Conservation (phyloP, 441 rosid genomes). For the Erodium trifolium region DNA sequence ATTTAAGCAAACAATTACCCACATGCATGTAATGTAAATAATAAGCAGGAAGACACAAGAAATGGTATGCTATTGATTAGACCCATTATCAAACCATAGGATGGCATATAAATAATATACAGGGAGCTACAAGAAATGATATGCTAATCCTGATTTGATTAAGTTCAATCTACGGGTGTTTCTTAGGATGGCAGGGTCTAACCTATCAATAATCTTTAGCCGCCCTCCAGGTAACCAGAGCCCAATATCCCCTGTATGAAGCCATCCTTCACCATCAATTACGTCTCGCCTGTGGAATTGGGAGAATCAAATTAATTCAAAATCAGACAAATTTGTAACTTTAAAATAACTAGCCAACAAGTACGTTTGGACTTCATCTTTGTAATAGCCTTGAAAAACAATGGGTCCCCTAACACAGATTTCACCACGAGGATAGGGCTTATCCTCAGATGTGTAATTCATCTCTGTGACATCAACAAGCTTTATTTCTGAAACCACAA, state of each 20-base stretch:
- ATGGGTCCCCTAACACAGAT: conserved; percentile 94
- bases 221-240: conserved; percentile 92
- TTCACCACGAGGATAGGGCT: conserved; percentile 92
- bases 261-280: conserved; percentile 88
- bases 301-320: conserved; percentile 11
- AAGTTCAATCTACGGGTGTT: conserved; percentile 13
- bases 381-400: conserved; percentile 74
- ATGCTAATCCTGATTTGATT: conserved; percentile 5
- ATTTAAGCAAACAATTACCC: neutral
- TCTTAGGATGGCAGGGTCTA: conserved; percentile 16
- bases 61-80: neutral
- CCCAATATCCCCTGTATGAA: conserved; percentile 95
- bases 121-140: conserved; percentile 2
- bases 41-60: neutral
- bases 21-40: neutral
- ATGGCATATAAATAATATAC: neutral
- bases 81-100: neutral
- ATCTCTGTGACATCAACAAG: conserved; percentile 95
- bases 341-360: conserved; percentile 13
- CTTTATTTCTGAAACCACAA: conserved; percentile 67
- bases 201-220: conserved; percentile 94
- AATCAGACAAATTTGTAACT: conserved; percentile 7
- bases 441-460: conserved; percentile 88
- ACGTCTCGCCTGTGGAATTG: conserved; percentile 69
- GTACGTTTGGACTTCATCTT: conserved; percentile 95